Percentiles rank a stretch among this genome's conserved stretches.
These are phyloP conservation scores for Yamadazyma sp. DNA, from an alignment of 1,139 yeast genomes.

Conservation along the genomic window DNA sequence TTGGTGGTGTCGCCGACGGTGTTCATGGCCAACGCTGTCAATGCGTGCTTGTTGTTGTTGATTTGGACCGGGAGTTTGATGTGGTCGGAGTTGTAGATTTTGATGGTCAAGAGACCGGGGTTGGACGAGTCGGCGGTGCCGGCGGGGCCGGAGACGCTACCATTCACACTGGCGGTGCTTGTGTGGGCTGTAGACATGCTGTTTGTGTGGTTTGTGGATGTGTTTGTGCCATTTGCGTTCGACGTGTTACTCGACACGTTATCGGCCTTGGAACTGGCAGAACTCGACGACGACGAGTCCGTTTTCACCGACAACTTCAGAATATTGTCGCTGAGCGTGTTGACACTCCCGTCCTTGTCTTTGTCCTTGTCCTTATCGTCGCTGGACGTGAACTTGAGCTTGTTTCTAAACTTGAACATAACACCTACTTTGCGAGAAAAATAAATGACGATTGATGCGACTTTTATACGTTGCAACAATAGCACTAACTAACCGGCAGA, in stretches of 20 bases:
- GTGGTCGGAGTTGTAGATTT: slow-evolving; percentile 61
- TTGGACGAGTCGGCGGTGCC: slow-evolving; percentile 16
- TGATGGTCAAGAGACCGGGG: slow-evolving; percentile 73
- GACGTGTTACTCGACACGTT: too few relatives aligned
- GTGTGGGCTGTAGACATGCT: neutral
- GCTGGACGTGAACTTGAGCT: slow-evolving; percentile 43
- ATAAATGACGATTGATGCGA: slow-evolving; percentile 2
- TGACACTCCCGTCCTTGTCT: neutral
- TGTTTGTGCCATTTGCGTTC: neutral
- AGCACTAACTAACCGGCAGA: too few relatives aligned
- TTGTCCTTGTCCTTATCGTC: slow-evolving; percentile 7
- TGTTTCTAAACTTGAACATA: slow-evolving; percentile 48
- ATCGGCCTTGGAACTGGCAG: slow-evolving; percentile 8
- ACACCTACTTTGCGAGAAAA: neutral
- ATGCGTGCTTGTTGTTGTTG: slow-evolving; percentile 51
- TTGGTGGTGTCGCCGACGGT: slow-evolving; percentile 42
- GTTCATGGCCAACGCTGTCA: slow-evolving; percentile 51
- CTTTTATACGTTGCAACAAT: too few relatives aligned
- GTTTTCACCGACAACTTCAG: slow-evolving; percentile 7
- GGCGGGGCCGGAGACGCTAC: neutral
- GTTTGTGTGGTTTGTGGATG: neutral
- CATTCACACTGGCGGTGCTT: neutral
- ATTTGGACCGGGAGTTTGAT: slow-evolving; percentile 62
- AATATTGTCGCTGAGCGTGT: slow-evolving; percentile 4
- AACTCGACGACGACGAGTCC: slow-evolving; percentile 4